Base-by-base conservation (phyloP, 495 filamentous ascomycete species). In the Amphirosellinia nigrospora region DNA sequence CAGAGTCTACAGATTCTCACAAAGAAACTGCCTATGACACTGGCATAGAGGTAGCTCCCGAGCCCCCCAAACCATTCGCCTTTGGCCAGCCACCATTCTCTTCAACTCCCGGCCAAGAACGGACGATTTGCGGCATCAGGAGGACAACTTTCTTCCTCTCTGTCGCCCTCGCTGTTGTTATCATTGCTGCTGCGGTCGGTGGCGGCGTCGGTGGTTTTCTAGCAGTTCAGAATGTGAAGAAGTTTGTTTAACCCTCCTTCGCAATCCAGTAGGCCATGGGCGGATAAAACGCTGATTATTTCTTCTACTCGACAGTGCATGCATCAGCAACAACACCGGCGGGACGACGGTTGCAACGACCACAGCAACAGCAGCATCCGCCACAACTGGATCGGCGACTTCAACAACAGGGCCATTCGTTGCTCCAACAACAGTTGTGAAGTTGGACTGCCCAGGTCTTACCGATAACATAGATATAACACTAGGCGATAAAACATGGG, bases 151-250 rank as follows among this genome's bases (percentile, higher is more conserved):
- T 77, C 46, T 63, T 70, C 5, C 66, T 77, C 28, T 16, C 46
- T 4, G 30, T 73, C n/a, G 62, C 65, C 11, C 53, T 77, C 10
- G 55, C 68, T 21, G 52, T 71, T 19, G 75, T 75, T 36, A 71
- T 77, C 15, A 50, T 77, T 55, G 71, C 61, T 8, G 70, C 75
- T 3, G 73, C 62, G 5, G 52, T 77, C 0, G 75, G 75, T 3
- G 75, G 75, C 23, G 75, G 73, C 0, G 69, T 77, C 11, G 75
- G 75, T 19, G 75, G 75, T 43, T 70, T 64, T 6, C 2, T 74
- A 56, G 74, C 74, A 21, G 74, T 77, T 16, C 50, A 73, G 16
- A 72, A 73, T 53, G 74, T 73, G 21, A 74, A 70, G 34, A 70
- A 45, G 74, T 73, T 58, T 48, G 64, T 58, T 46, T 32, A 15